Conservation (phyloP, 2,329 filamentous ascomycete genomes). For the Aspergillus fijiensis region DNA sequence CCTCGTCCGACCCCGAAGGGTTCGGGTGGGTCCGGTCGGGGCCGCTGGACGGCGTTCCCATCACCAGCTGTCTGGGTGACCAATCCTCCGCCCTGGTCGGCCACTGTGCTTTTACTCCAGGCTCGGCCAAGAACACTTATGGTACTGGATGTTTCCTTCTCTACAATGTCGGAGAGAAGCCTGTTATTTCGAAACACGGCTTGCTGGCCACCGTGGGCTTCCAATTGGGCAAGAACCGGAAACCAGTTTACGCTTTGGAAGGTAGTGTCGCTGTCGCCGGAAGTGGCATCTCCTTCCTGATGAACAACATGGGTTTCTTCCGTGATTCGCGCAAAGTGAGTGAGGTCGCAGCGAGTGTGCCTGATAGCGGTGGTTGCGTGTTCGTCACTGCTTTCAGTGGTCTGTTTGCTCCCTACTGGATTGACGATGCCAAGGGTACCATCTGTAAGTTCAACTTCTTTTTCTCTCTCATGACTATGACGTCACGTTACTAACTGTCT, state of each 20-base stretch:
- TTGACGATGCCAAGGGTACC: constrained; percentile 86
- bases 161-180: constrained; percentile 82
- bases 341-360: constrained; percentile 62
- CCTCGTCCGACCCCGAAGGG: constrained; percentile 70
- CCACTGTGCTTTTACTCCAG: constrained; percentile 78
- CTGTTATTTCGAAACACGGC: constrained; percentile 80
- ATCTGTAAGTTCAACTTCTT: constrained; percentile 58
- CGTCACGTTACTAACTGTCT: constrained; percentile 4
- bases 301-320: constrained; percentile 65
- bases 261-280: constrained; percentile 81
- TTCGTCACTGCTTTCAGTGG: constrained; percentile 91
- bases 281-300: constrained; percentile 73
- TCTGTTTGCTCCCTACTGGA: constrained; percentile 91
- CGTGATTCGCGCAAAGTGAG: constrained; percentile 62
- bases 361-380: constrained; percentile 78
- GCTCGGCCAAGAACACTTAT: constrained; percentile 87
- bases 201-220: constrained; percentile 85
- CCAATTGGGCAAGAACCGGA: constrained; percentile 68
- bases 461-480: not conserved
- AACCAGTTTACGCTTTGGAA: constrained; percentile 76
- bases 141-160: constrained; percentile 87
- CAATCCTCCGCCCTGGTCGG: constrained; percentile 84
- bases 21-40: constrained; percentile 70
- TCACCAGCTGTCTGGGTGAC: constrained; percentile 83
- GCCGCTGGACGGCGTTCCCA: constrained; percentile 66